These are phyloP conservation scores for Erodium moschatum DNA, from an alignment of 441 rosid species.

Conservation along the genomic window DNA sequence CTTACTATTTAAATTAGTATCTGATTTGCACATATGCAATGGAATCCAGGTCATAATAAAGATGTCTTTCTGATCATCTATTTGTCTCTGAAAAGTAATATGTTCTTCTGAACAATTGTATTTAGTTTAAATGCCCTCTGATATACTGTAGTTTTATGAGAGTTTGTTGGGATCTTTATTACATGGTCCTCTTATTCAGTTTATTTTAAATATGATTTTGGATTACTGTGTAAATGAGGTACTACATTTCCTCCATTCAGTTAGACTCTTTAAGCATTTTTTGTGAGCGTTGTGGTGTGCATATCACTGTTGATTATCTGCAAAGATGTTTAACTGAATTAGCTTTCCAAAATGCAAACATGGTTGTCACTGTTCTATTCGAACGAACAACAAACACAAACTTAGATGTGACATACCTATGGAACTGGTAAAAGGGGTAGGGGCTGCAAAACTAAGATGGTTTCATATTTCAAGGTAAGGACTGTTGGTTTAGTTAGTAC, in stretches of 20 bases:
- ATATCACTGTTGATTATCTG: not conserved
- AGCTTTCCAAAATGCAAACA: not conserved
- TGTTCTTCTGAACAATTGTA: not conserved
- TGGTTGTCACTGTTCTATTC: not conserved
- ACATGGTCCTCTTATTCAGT: not conserved
- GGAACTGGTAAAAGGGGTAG: not conserved
- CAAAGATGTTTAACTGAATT: not conserved
- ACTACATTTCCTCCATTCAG: not conserved
- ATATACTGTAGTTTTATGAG: not conserved
- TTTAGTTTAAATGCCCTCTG: not conserved
- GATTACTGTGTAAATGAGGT: not conserved
- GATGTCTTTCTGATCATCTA: not conserved
- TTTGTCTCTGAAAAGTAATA: not conserved
- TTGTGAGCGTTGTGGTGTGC: not conserved
- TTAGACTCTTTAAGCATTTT: not conserved
- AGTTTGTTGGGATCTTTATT: not conserved
- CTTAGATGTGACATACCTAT: not conserved
- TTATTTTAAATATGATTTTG: not conserved
- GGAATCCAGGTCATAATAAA: not conserved
- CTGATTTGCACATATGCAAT: conserved; percentile 8
- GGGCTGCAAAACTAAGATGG: not conserved
- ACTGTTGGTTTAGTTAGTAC: not conserved
- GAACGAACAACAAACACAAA: not conserved
- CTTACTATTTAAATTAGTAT: not conserved
- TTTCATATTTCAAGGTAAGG: not conserved